phyloP scores from a whole-genome alignment of 352 stramenopile species.

The Phytophthora fragariae region DNA sequence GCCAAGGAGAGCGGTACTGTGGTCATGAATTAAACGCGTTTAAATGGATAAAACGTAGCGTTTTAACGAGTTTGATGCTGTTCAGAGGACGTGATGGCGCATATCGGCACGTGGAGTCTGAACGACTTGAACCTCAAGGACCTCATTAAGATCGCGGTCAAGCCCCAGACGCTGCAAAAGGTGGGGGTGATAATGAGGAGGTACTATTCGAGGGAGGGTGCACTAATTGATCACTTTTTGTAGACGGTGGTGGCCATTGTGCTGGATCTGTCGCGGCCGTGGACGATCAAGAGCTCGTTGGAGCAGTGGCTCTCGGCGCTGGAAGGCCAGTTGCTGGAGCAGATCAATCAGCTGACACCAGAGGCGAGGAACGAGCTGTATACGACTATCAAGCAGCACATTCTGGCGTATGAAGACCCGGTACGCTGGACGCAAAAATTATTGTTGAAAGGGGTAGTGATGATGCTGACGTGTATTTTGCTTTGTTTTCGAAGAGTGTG shows the following conservation, averaged over 20 bases:
- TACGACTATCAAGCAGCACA: conserved; percentile 70
- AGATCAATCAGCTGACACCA: conserved; percentile 68
- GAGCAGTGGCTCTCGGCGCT: conserved; percentile 85
- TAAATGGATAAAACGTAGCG: background rate
- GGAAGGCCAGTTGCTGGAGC: conserved; percentile 71
- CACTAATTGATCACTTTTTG: conserved; percentile 2
- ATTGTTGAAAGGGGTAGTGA: background rate
- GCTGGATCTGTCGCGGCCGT: conserved; percentile 76
- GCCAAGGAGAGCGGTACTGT: conserved; percentile 58
- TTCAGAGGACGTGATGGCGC: conserved; percentile 76
- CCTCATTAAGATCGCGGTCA: conserved; percentile 74
- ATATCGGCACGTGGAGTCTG: conserved; percentile 80
- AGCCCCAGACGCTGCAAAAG: conserved; percentile 61
- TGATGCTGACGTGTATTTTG: conserved; percentile 17
- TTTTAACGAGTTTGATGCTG: conserved; percentile 10
- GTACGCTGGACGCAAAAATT: conserved; percentile 31
- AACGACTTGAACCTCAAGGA: conserved; percentile 76
- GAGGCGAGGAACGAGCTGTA: conserved; percentile 74
- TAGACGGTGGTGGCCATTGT: conserved; percentile 76
- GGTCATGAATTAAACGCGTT: background rate
- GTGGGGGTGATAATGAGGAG: conserved; percentile 26
- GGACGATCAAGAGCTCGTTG: conserved; percentile 84
- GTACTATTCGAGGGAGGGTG: background rate
- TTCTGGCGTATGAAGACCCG: conserved; percentile 80
- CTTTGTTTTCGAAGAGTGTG: conserved; percentile 47